Evolutionary conservation across 2,329 filamentous ascomycete species (phyloP).

Genomic region (Trichothecium sympodiale): DNA sequence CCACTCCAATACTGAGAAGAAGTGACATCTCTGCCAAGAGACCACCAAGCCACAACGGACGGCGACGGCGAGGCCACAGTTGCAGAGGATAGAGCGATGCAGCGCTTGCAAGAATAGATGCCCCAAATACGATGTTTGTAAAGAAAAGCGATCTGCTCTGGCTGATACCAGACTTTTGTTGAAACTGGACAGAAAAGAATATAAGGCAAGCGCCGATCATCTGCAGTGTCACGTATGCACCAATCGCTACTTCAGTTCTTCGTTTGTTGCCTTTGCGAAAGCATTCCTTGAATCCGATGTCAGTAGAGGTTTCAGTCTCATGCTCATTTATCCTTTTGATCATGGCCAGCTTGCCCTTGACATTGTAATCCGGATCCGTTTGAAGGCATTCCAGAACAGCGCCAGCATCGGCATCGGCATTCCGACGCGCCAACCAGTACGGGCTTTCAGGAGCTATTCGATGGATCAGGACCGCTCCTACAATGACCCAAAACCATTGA

Average conservation of each 20-base stretch:
- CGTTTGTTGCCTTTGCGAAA: slow-evolving; percentile 19
- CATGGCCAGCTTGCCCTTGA: slow-evolving; percentile 22
- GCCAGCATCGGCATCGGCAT: slow-evolving; percentile 17
- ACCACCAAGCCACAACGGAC: slow-evolving; percentile 25
- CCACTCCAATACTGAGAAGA: slow-evolving; percentile 24
- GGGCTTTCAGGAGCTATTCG: slow-evolving; percentile 26
- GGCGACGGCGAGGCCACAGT: slow-evolving; percentile 16
- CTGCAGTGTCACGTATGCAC: slow-evolving; percentile 43
- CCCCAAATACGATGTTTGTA: slow-evolving; percentile 25
- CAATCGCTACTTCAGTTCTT: slow-evolving; percentile 27
- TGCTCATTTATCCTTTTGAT: slow-evolving; percentile 25
- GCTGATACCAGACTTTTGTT: slow-evolving; percentile 35
- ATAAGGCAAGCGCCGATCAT: slow-evolving; percentile 40
- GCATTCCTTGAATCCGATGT: slow-evolving; percentile 19
- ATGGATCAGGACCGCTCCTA: slow-evolving; percentile 17
- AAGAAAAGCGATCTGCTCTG: slow-evolving; percentile 30
- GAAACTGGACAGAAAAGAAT: slow-evolving; percentile 39
- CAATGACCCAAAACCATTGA: slow-evolving; percentile 26
- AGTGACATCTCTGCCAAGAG: slow-evolving; percentile 20
- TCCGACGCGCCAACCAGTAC: slow-evolving; percentile 24
- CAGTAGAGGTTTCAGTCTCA: slow-evolving; percentile 12
- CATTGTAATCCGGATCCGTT: slow-evolving; percentile 14
- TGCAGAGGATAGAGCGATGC: slow-evolving; percentile 29
- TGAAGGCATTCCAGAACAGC: slow-evolving; percentile 17
- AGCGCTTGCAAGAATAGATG: slow-evolving; percentile 32